Percentiles rank a stretch among this genome's conserved stretches.
phyloP scores from a whole-genome alignment of 495 filamentous ascomycete species.

The Glarea lozoyensis region DNA sequence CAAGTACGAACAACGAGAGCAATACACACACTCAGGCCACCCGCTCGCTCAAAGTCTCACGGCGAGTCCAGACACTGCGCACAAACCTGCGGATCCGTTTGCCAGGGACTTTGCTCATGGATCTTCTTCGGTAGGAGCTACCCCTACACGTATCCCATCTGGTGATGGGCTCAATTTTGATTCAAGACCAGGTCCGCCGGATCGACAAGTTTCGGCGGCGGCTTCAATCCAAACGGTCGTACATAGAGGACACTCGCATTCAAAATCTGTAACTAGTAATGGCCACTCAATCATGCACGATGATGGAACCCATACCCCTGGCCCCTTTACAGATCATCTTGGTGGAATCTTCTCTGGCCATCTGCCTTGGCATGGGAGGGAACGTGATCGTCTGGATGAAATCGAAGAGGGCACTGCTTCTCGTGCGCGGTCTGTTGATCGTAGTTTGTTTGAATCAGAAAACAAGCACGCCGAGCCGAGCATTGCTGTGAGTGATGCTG shows the following conservation, averaged over 20 bases:
- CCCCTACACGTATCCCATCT: slow-evolving; percentile 29
- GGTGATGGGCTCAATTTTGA: slow-evolving; percentile 51
- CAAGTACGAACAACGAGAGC: slow-evolving; percentile 15
- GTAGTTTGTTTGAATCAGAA: slow-evolving; percentile 39
- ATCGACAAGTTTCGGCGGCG: slow-evolving; percentile 20
- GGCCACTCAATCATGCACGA: slow-evolving; percentile 1
- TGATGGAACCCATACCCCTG: slow-evolving; percentile 20
- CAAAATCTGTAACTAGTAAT: slow-evolving; percentile 21
- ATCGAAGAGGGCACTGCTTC: slow-evolving; percentile 27
- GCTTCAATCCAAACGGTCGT: slow-evolving; percentile 23
- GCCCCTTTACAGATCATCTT: slow-evolving; percentile 34
- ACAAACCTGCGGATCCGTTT: slow-evolving; percentile 29
- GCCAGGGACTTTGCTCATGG: slow-evolving; percentile 28
- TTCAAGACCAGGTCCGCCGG: slow-evolving; percentile 45
- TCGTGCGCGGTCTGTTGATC: slow-evolving; percentile 47
- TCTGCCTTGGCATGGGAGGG: slow-evolving; percentile 10
- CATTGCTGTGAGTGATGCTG: slow-evolving; percentile 26
- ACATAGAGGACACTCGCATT: slow-evolving; percentile 18
- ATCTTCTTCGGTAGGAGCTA: slow-evolving; percentile 25
- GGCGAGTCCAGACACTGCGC: slow-evolving; percentile 55
- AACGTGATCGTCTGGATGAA: slow-evolving; percentile 16
- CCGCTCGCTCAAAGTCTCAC: slow-evolving; percentile 77
- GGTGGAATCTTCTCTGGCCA: slow-evolving; percentile 48
- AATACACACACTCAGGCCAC: slow-evolving; percentile 43
- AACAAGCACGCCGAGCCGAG: slow-evolving; percentile 55